phyloP scores from a whole-genome alignment of 805 yeast genomes.

The Soucietia sequanensis region DNA sequence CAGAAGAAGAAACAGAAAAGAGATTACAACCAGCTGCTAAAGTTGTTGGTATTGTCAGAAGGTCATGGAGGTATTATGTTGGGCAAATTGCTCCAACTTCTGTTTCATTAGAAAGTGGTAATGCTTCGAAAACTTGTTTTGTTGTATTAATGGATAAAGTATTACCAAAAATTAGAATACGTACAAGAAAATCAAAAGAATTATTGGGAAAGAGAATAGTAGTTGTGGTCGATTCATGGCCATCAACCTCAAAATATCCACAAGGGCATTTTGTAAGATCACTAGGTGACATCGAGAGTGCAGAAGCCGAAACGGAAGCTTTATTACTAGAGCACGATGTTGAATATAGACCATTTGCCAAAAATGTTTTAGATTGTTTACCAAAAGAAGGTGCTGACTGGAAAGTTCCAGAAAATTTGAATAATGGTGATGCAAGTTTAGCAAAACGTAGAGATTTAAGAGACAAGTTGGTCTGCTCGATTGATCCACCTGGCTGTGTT shows the following conservation, averaged over 20 bases:
- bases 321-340: constrained; percentile 91
- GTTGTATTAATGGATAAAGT: constrained; percentile 87
- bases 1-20: constrained; percentile 35
- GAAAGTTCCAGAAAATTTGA: constrained; percentile 72
- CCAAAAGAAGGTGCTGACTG: constrained; percentile 93
- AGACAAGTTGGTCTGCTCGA: constrained; percentile 87
- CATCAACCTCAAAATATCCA: constrained; percentile 76
- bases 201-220: constrained; percentile 88
- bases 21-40: constrained; percentile 88
- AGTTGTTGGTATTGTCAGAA: constrained; percentile 80
- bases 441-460: constrained; percentile 79
- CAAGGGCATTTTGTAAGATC: constrained; percentile 92
- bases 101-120: constrained; percentile 53
- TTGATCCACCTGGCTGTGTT: constrained; percentile 97
- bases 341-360: constrained; percentile 93
- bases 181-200: constrained; percentile 82
- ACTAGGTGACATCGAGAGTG: constrained; percentile 87
- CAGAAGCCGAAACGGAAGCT: constrained; percentile 96
- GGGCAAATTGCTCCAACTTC: constrained; percentile 87
- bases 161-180: constrained; percentile 81
- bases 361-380: constrained; percentile 85
- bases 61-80: constrained; percentile 96
- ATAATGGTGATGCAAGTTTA: constrained; percentile 50
- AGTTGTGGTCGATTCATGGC: constrained; percentile 92
- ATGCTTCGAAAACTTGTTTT: constrained; percentile 74